Conservation (phyloP, 2,329 filamentous ascomycete species). For the Endothia cerciana region DNA sequence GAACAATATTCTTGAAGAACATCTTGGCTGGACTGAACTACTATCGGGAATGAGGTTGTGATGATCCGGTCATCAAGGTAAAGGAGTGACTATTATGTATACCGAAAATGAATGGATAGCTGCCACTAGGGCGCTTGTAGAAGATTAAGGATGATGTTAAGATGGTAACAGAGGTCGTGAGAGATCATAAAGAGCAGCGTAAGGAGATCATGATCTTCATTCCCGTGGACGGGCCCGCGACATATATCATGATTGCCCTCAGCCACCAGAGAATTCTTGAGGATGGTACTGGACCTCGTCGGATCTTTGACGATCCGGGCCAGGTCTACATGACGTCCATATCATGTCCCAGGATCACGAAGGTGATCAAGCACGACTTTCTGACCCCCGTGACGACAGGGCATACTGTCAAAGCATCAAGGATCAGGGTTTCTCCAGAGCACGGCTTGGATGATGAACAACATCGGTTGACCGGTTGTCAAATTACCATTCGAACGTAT, state of each 20-base stretch:
- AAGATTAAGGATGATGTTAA: constrained; percentile 3
- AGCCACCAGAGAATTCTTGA: background rate
- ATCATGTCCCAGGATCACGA: constrained; percentile 7
- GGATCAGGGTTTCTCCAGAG: constrained; percentile 17
- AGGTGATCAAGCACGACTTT: constrained; percentile 15
- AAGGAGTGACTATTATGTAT: constrained; percentile 16
- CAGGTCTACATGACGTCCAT: constrained; percentile 15
- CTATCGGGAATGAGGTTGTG: constrained; percentile 5
- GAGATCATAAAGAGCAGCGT: constrained; percentile 22
- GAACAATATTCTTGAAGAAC: constrained; percentile 34
- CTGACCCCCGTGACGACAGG: constrained; percentile 3
- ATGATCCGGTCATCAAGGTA: constrained; percentile 22
- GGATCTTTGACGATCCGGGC: constrained; percentile 24
- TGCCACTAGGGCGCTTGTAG: constrained; percentile 27
- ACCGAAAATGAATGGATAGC: constrained; percentile 25
- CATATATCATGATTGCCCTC: constrained; percentile 18
- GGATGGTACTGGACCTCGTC: constrained; percentile 5
- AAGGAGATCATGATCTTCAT: constrained; percentile 28
- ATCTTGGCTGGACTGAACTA: constrained; percentile 30
- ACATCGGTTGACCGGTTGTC: constrained; percentile 20
- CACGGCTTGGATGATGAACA: background rate
- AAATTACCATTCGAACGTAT: constrained; percentile 16
- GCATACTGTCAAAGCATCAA: constrained; percentile 11
- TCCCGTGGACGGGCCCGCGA: constrained; percentile 11
- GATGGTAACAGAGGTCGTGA: constrained; percentile 16